Evolutionary conservation across 139 green algal species (phyloP), one percentile per base, ranked within the genome.

Genomic region (Chlorella ohadii): DNA sequence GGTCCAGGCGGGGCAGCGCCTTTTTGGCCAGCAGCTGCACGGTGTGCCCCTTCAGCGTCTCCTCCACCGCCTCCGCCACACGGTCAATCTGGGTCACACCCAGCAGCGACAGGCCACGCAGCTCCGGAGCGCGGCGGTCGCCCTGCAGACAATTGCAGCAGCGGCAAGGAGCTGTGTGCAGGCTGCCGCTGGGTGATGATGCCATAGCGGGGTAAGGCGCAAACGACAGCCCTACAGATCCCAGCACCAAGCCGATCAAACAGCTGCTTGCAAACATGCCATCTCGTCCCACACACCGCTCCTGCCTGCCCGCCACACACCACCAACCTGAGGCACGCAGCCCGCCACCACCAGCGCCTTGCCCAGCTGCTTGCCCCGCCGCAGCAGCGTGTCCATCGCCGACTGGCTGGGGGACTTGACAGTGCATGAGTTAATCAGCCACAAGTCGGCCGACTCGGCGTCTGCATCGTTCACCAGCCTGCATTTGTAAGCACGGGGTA

Each of bases 341-440:
- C 96, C 96, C 44, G 93, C 90, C 71, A 98, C 93, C 39, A 98
- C 78, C 27, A 98, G 56, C 36, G 77, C 51, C 86, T 96, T 98
- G 41, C 89, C 89, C 11, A 81, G 55, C 25, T 67, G 63, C 25
- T 85, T 74, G 7, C 88, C 94, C 13, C 73, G 79, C 25, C 41
- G 33, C 5, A 98, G 84, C 9, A 98, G 56, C 7, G 64, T 95
- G 41, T 84, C 86, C 90, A 98, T 96, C 56, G 91, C 94, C 12
- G 84, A 88, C 86, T 97, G 90, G 65, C 78, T 92, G 33, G 96
- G 96, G 31, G 85, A 92, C 86, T 99, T 99, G 28, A 98, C 96
- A 17, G 96, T 99, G 68, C 96, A 99, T 9, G 87, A 97, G 90
- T 98, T 98, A 79, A 98, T 87, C 7, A 98, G 71, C 96, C 96